phyloP scores from a whole-genome alignment of 2,329 filamentous ascomycete genomes.

The Colletotrichum sp. region DNA sequence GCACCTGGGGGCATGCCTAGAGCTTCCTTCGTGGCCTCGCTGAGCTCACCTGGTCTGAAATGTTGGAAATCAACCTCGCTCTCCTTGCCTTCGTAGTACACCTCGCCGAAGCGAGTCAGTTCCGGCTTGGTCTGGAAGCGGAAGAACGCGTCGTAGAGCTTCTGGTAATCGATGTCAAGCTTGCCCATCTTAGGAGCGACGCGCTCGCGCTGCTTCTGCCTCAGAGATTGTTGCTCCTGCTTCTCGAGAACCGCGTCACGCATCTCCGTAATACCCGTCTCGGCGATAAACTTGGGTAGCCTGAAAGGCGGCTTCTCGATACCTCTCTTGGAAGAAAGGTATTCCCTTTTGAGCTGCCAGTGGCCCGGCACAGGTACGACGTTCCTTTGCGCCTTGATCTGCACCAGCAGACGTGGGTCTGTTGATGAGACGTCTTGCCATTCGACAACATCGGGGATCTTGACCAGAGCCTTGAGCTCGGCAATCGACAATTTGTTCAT shows the following conservation, averaged over 20 bases:
- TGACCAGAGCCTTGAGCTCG: conserved; percentile 90
- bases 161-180: conserved; percentile 97
- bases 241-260: conserved; percentile 95
- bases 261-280: conserved; percentile 98
- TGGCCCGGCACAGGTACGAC: conserved; percentile 93
- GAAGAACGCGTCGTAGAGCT: conserved; percentile 98
- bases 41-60: conserved; percentile 87
- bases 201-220: conserved; percentile 93
- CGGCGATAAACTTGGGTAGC: conserved; percentile 94
- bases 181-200: conserved; percentile 97
- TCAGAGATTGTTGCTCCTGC: conserved; percentile 87
- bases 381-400: conserved; percentile 94
- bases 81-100: conserved; percentile 99
- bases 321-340: conserved; percentile 94
- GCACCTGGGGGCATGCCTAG: conserved; percentile 92
- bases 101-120: conserved; percentile 92
- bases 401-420: conserved; percentile 86
- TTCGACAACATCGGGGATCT: conserved; percentile 91
- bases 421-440: conserved; percentile 95
- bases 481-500: conserved; percentile 92
- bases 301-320: conserved; percentile 95
- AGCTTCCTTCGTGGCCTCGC: conserved; percentile 87
- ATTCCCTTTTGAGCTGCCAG: conserved; percentile 96
- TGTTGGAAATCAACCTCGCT: conserved; percentile 94
- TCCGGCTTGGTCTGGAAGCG: conserved; percentile 95